Percentiles rank a stretch among this genome's conserved stretches.
phyloP scores from a whole-genome alignment of 257 asterid species.

The Penstemon davidsonii region DNA sequence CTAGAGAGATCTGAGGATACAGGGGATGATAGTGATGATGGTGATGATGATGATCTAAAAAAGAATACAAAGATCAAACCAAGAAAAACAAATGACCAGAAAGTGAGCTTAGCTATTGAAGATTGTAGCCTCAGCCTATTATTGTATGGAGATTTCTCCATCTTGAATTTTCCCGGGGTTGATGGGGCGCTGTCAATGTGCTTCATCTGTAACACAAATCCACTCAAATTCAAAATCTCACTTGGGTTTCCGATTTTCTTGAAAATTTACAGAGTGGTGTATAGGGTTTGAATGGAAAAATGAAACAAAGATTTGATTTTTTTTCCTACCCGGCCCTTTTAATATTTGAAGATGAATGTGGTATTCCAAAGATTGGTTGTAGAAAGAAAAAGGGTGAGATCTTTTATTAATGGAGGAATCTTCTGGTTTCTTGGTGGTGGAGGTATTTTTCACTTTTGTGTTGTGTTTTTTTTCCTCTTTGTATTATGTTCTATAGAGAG shows the following conservation, averaged over 20 bases:
- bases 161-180: slow-evolving; percentile 68
- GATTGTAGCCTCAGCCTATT: slow-evolving; percentile 41
- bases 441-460: slow-evolving; percentile 29
- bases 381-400: slow-evolving; percentile 25
- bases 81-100: slow-evolving; percentile 51
- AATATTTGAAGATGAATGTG: slow-evolving; percentile 18
- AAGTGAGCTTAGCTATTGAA: slow-evolving; percentile 49
- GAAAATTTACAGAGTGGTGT: slow-evolving; percentile 12
- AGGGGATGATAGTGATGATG: slow-evolving; percentile 42
- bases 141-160: slow-evolving; percentile 53
- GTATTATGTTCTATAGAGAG: slow-evolving; percentile 26
- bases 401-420: slow-evolving; percentile 45
- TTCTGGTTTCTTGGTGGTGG: slow-evolving; percentile 46
- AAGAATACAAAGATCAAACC: slow-evolving; percentile 53
- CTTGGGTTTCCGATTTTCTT: background rate
- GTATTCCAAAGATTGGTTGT: slow-evolving; percentile 27
- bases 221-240: background rate
- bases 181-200: slow-evolving; percentile 83
- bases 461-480: slow-evolving; percentile 25
- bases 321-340: slow-evolving; percentile 5
- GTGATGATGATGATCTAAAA: slow-evolving; percentile 50
- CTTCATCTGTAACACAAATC: slow-evolving; percentile 56
- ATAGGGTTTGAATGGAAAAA: slow-evolving; percentile 10
- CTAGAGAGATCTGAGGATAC: slow-evolving; percentile 36
- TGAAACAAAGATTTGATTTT: slow-evolving; percentile 32